Percentiles rank a stretch among this genome's conserved stretches.
Conservation (phyloP, 352 stramenopile species). For the Globisporangium polare region DNA sequence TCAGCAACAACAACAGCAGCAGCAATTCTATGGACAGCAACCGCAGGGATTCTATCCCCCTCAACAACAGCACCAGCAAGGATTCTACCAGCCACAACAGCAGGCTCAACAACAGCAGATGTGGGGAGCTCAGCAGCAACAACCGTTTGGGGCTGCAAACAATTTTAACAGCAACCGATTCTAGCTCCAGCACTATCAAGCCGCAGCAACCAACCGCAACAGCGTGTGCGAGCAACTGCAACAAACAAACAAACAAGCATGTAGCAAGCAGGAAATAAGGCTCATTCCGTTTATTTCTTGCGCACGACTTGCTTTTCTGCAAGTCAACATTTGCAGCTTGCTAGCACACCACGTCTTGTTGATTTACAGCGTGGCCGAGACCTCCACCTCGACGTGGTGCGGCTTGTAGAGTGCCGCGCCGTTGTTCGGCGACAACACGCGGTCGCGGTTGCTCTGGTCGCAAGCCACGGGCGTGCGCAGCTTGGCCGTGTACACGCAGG, state of each 20-base stretch:
- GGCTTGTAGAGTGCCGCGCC: conserved; percentile 22
- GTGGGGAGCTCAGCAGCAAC: conserved; percentile 23
- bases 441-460: conserved; percentile 28
- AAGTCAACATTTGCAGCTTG: too few relatives aligned
- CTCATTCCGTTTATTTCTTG: neutral
- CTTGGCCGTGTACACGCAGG: conserved; percentile 83
- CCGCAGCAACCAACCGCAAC: neutral
- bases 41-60: conserved; percentile 21
- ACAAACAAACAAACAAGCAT: neutral
- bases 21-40: conserved; percentile 18
- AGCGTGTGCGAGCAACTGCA: neutral
- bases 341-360: too few relatives aligned
- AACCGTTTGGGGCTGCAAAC: conserved; percentile 8
- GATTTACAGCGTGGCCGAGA: conserved; percentile 39
- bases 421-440: conserved; percentile 29
- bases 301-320: too few relatives aligned
- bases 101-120: conserved; percentile 28
- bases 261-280: neutral
- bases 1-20: conserved; percentile 11
- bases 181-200: neutral
- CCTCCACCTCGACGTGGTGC: conserved; percentile 65
- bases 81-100: conserved; percentile 24
- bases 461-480: conserved; percentile 78
- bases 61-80: conserved; percentile 14
- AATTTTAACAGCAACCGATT: conserved; percentile 13